These are phyloP conservation scores for Salix viminalis DNA, from an alignment of 345 rosid species.

Conservation along the genomic window DNA sequence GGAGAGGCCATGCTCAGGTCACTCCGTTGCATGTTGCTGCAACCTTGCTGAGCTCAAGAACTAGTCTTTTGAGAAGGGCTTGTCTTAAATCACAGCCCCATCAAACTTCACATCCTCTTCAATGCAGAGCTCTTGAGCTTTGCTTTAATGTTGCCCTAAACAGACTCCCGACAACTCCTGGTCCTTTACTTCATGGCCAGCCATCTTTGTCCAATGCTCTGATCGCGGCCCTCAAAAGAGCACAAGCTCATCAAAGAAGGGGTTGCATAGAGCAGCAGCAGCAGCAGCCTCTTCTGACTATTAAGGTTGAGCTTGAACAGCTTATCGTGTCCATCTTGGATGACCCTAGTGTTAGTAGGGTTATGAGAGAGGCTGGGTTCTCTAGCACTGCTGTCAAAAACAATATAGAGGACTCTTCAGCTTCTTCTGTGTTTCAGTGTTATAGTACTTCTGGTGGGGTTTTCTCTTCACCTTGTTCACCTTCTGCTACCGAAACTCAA, in stretches of 20 bases:
- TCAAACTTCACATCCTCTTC: slow-evolving; percentile 40
- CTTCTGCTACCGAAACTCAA: slow-evolving; percentile 43
- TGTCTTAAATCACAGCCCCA: slow-evolving; percentile 47
- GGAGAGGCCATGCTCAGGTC: slow-evolving; percentile 94
- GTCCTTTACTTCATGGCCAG: slow-evolving; percentile 39
- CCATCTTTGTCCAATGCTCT: slow-evolving; percentile 52
- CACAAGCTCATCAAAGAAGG: slow-evolving; percentile 50
- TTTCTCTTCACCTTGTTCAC: slow-evolving; percentile 88
- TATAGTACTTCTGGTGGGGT: slow-evolving; percentile 59
- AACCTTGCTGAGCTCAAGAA: slow-evolving; percentile 40
- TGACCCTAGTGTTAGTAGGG: slow-evolving; percentile 86
- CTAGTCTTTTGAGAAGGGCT: slow-evolving; percentile 44
- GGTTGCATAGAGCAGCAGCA: slow-evolving; percentile 50
- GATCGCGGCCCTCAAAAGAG: slow-evolving; percentile 51
- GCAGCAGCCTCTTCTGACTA: slow-evolving; percentile 46
- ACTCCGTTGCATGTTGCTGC: slow-evolving; percentile 76
- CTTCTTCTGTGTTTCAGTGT: slow-evolving; percentile 63
- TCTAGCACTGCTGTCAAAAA: slow-evolving; percentile 72
- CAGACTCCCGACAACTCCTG: slow-evolving; percentile 46
- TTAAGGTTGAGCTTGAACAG: slow-evolving; percentile 76
- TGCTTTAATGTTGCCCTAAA: slow-evolving; percentile 56
- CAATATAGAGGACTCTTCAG: slow-evolving; percentile 63
- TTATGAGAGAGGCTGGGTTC: slow-evolving; percentile 92
- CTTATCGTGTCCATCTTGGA: slow-evolving; percentile 64
- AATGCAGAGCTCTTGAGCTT: slow-evolving; percentile 55